A percentile compares a stretch with the other conserved stretches of the same genome.
phyloP scores from a whole-genome alignment of 495 filamentous ascomycete species.

The Penicillium malachiteum region DNA sequence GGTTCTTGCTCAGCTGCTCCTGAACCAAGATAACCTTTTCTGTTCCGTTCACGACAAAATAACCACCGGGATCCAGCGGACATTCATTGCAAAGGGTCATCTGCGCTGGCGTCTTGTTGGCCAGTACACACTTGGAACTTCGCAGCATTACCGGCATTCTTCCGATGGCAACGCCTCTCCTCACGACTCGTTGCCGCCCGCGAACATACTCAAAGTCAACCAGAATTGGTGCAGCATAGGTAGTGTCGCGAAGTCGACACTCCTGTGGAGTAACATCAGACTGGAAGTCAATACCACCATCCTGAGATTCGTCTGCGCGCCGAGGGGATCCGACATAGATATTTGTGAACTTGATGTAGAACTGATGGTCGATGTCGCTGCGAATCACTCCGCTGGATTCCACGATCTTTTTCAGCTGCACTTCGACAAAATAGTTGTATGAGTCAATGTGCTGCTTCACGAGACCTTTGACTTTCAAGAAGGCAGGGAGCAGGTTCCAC shows the following conservation, averaged over 20 bases:
- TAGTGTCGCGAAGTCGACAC: conserved; percentile 91
- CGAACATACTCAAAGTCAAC: conserved; percentile 86
- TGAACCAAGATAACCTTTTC: conserved; percentile 99
- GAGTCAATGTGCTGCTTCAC: conserved; percentile 99
- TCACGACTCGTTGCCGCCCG: conserved; percentile 66
- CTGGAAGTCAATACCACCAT: conserved; percentile 54
- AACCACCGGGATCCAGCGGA: conserved; percentile 91
- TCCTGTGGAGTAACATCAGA: conserved; percentile 80
- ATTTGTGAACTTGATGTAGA: conserved; percentile 85
- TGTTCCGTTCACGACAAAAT: conserved; percentile 96
- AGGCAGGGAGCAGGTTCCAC: conserved; percentile 94
- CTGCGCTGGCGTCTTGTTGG: conserved; percentile 72
- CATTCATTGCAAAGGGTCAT: conserved; percentile 92
- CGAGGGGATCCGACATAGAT: conserved; percentile 80
- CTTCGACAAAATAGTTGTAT: conserved; percentile 94
- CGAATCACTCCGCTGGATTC: conserved; percentile 78
- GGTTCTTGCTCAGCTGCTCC: conserved; percentile 97
- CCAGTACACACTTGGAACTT: conserved; percentile 86
- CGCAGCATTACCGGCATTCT: conserved; percentile 95
- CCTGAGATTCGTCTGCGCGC: conserved; percentile 63
- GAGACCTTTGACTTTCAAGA: conserved; percentile 93
- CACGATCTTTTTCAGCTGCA: conserved; percentile 94
- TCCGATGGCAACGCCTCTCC: conserved; percentile 74
- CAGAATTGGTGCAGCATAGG: conserved; percentile 87
- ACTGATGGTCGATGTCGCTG: conserved; percentile 84